These are phyloP conservation scores for Colletotrichum eremochloae DNA, from an alignment of 2,329 filamentous ascomycete genomes.

Conservation along the genomic window DNA sequence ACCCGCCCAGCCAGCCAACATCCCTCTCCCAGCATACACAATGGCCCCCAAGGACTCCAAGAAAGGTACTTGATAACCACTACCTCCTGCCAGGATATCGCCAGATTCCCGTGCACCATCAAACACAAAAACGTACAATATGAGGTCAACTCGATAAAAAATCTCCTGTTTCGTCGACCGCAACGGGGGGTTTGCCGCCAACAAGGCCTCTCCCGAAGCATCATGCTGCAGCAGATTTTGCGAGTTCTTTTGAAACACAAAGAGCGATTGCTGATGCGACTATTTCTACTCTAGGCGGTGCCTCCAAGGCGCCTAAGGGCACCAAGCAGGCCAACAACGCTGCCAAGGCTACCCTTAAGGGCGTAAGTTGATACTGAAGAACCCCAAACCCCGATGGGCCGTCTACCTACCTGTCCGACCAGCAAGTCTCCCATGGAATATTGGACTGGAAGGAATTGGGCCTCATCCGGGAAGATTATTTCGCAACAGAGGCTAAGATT, in stretches of 20 bases:
- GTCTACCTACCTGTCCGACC: background rate
- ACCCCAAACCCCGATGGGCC: background rate
- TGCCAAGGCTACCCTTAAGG: conserved; percentile 95
- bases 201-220: conserved; percentile 52
- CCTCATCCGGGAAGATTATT: background rate
- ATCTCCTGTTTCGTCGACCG: conserved; percentile 38
- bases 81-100: background rate
- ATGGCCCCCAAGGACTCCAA: conserved; percentile 57
- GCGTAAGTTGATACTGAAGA: conserved; percentile 73
- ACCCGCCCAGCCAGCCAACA: conserved; percentile 44
- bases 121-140: conserved; percentile 1
- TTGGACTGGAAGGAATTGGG: background rate
- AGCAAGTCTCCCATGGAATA: background rate
- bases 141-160: conserved; percentile 32
- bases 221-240: conserved; percentile 82
- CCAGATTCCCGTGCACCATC: conserved; percentile 8
- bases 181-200: conserved; percentile 24
- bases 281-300: conserved; percentile 65
- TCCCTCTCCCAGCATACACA: conserved; percentile 45
- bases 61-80: conserved; percentile 53
- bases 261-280: conserved; percentile 80
- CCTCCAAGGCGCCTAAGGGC: conserved; percentile 69
- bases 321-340: conserved; percentile 92
- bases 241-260: conserved; percentile 70
- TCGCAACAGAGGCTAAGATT: conserved; percentile 34